These are phyloP conservation scores for Fusarium algeriense DNA, from an alignment of 2,329 filamentous ascomycete species.

Conservation along the genomic window DNA sequence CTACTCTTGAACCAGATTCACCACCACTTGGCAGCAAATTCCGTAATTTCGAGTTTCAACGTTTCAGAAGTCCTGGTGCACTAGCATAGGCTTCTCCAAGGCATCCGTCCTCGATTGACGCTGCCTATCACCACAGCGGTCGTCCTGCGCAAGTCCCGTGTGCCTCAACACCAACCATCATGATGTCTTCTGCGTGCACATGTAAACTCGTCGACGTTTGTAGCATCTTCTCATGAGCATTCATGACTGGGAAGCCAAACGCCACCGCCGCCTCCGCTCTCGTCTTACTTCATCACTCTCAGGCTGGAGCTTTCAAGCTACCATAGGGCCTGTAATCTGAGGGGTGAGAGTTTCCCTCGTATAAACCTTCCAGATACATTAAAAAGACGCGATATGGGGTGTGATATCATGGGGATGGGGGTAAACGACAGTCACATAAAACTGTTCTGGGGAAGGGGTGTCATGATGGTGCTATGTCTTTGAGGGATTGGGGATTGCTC, in stretches of 20 bases:
- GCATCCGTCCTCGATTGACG: constrained; percentile 36
- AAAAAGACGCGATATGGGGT: constrained; percentile 51
- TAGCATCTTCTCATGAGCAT: constrained; percentile 33
- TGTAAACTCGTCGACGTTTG: constrained; percentile 37
- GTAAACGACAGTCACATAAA: constrained; percentile 43
- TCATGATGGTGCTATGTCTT: constrained; percentile 45
- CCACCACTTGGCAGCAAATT: constrained; percentile 47
- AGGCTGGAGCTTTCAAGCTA: constrained; percentile 76
- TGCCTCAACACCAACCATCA: constrained; percentile 44
- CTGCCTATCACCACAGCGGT: constrained; percentile 37
- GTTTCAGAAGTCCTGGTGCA: constrained; percentile 45
- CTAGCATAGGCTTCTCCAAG: constrained; percentile 46
- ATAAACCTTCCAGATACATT: constrained; percentile 55
- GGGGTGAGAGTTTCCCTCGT: constrained; percentile 46
- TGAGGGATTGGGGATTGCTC: constrained; percentile 36
- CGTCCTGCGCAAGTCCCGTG: constrained; percentile 39
- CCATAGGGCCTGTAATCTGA: constrained; percentile 63
- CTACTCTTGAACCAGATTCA: constrained; percentile 38
- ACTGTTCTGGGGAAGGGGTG: constrained; percentile 42
- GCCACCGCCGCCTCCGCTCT: constrained; percentile 42
- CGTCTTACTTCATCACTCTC: constrained; percentile 48
- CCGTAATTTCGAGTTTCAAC: constrained; percentile 44
- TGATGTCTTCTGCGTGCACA: constrained; percentile 42
- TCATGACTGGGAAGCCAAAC: constrained; percentile 33
- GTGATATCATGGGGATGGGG: constrained; percentile 49